Percentiles rank a stretch among this genome's conserved stretches.
Conservation (phyloP, 2,329 filamentous ascomycete species). For the Aureobasidium namibiae region DNA sequence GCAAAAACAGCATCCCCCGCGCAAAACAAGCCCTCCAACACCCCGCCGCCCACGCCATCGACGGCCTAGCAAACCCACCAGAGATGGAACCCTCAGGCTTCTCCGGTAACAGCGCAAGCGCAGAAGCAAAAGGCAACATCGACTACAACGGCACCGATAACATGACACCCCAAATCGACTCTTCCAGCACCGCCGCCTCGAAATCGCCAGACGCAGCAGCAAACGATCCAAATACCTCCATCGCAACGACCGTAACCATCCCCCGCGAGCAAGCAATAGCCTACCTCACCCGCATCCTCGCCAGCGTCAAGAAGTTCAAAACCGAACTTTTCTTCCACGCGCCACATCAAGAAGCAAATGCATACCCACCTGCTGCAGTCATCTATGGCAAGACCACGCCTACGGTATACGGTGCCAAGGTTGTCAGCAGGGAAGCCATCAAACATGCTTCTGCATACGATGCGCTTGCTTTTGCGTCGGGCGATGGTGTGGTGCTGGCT, state of each 20-base stretch:
- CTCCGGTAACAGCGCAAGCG: constrained; percentile 29
- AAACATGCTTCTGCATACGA: constrained; percentile 72
- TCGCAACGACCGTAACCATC: constrained; percentile 41
- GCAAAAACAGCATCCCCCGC: constrained; percentile 21
- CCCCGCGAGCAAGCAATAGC: constrained; percentile 46
- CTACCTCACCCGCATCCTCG: constrained; percentile 70
- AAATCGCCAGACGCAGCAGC: not conserved
- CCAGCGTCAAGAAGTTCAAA: constrained; percentile 66
- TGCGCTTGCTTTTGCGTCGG: constrained; percentile 74
- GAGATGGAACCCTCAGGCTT: constrained; percentile 23
- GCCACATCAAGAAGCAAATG: constrained; percentile 54
- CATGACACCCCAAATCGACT: constrained; percentile 18
- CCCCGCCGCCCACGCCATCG: constrained; percentile 15
- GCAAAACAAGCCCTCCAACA: constrained; percentile 8
- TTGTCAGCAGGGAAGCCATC: constrained; percentile 65
- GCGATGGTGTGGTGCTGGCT: constrained; percentile 83
- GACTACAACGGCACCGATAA: constrained; percentile 25
- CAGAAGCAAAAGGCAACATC: constrained; percentile 31
- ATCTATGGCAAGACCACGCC: constrained; percentile 83
- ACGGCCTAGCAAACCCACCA: constrained; percentile 23
- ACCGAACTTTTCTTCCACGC: constrained; percentile 58
- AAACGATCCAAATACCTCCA: constrained; percentile 16
- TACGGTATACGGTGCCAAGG: constrained; percentile 74
- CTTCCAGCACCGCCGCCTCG: not conserved
- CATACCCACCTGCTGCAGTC: constrained; percentile 72